Percentiles rank a stretch among this genome's conserved stretches.
phyloP scores from a whole-genome alignment of 1,284 basidiomycete genomes.

The Melampsora americana region DNA sequence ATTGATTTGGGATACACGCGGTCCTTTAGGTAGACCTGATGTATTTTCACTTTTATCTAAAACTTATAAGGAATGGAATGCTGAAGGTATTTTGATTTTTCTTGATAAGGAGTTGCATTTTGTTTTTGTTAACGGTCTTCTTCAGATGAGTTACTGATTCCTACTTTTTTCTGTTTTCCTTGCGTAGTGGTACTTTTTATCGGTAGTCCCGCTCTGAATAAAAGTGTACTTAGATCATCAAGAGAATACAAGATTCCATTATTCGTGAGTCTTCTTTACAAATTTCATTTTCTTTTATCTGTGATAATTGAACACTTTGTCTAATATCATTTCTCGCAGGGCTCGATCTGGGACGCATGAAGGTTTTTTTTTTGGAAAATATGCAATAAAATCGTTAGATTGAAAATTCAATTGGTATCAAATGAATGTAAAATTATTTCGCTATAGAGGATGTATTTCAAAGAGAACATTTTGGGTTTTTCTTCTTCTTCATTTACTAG shows the following conservation, averaged over 20 bases:
- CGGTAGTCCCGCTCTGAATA: constrained; percentile 1
- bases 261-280: neutral
- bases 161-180: neutral
- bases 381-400: neutral
- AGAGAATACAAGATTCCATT: constrained; percentile 1
- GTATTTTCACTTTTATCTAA: constrained; percentile 71
- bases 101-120: neutral
- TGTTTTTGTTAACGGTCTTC: neutral
- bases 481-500: no score
- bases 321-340: neutral
- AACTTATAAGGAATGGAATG: constrained; percentile 64
- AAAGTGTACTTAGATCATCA: neutral
- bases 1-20: constrained; percentile 69
- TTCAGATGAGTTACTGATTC: neutral
- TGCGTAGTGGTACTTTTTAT: constrained; percentile 1
- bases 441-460: neutral
- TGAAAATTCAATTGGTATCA: neutral
- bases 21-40: constrained; percentile 67
- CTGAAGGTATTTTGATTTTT: constrained; percentile 60
- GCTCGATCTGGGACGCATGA: neutral
- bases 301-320: neutral
- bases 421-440: neutral
- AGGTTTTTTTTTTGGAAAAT: neutral
- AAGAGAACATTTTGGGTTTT: neutral
- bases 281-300: neutral